Base-by-base conservation (phyloP, 257 asterid species). In the Linaria vulgaris region DNA sequence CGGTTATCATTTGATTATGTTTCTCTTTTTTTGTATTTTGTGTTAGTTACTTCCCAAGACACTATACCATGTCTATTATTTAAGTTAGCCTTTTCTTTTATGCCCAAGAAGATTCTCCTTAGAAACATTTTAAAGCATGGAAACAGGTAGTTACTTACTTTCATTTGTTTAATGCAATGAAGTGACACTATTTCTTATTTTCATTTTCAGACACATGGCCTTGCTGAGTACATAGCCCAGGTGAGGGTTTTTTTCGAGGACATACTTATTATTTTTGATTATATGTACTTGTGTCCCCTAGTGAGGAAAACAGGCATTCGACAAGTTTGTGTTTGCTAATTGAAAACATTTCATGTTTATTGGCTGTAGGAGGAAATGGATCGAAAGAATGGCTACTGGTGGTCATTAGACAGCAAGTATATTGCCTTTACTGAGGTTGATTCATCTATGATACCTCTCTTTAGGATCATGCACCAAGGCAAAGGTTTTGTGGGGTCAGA, bases 211-310 rank as follows among this genome's bases (percentile, higher is more conserved):
- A 83, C 85, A 20, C 96, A 88, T 49, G 98, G 91, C 41, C 74
- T 91, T 52, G 96, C 98, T 23, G 97, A 91, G 80, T 91, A 83
- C 80, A 91, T 91, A 63, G 98, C 98, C 48, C 97, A 85, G 98
- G 98, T 91, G 64, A 74, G 78, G 72, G 63, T 23, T 20, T 59
- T 58, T 49, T 64, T 60, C 14, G 13, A 49, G 39, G 61, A 45
- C 48, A 15, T 21, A 22, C 22, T 54, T 61, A 25, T 46, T 67
- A 17, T 56, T 67, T 49, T 56, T 16, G 15, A 61, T 48, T 23
- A 13, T 51, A 34, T 49, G 12, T 27, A 27, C 34, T 27, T 27
- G 34, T 6, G 34, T 25, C 9, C 12, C 48, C 30, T 57, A 34
- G 45, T 19, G 30, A 11, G n/a, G 25, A 15, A 57, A 57, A 14